Percentiles rank a stretch among this genome's conserved stretches.
Evolutionary conservation across 441 rosid species (phyloP).

Genomic region (Breynia disticha): DNA sequence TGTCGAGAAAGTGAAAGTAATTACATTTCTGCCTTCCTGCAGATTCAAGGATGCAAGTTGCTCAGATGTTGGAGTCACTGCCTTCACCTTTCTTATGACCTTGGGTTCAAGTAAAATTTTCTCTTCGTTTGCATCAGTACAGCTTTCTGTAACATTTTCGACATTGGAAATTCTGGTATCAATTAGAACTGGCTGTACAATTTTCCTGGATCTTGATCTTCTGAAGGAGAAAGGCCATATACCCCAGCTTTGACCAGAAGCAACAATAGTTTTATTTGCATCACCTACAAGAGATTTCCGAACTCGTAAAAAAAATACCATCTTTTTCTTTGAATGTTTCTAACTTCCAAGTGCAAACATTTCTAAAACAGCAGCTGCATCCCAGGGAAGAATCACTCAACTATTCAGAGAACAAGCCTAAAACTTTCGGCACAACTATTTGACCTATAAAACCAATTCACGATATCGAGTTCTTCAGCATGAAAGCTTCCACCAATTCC

Average conservation of each 20-base stretch:
- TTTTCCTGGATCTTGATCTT: slow-evolving; percentile 39
- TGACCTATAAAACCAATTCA: slow-evolving; percentile 42
- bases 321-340: slow-evolving; percentile 46
- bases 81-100: slow-evolving; percentile 48
- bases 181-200: slow-evolving; percentile 15
- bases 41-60: slow-evolving; percentile 74
- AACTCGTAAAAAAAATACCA: slow-evolving; percentile 44
- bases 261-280: slow-evolving; percentile 28
- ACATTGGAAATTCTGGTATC: slow-evolving; percentile 22
- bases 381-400: slow-evolving; percentile 51
- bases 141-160: slow-evolving; percentile 25
- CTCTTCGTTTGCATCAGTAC: slow-evolving; percentile 15
- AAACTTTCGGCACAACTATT: slow-evolving; percentile 36
- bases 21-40: slow-evolving; percentile 65
- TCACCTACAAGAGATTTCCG: slow-evolving; percentile 34
- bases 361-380: slow-evolving; percentile 51
- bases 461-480: slow-evolving; percentile 40
- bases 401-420: slow-evolving; percentile 44
- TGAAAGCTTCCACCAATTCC: slow-evolving; percentile 56
- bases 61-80: slow-evolving; percentile 71
- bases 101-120: slow-evolving; percentile 25
- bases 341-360: slow-evolving; percentile 42
- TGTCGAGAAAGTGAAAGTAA: slow-evolving; percentile 85
- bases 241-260: slow-evolving; percentile 59
- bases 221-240: slow-evolving; percentile 79